Percentiles rank a stretch among this genome's conserved stretches.
phyloP scores from a whole-genome alignment of 2,329 filamentous ascomycete genomes.

The Fusarium lyarnte region DNA sequence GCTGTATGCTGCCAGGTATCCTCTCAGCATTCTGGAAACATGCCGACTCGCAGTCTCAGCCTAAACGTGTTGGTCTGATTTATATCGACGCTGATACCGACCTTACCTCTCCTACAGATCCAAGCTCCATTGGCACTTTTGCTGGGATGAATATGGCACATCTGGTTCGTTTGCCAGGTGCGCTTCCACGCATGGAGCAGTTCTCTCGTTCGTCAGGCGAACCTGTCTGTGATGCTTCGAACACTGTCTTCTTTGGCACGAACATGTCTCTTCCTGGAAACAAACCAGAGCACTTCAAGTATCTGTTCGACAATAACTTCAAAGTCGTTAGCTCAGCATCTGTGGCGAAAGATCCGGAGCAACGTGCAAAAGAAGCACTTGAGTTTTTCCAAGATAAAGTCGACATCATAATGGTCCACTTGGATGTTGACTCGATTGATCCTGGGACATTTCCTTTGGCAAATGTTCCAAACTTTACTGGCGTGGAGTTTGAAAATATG shows the following conservation, averaged over 20 bases:
- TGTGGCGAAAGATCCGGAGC: slow-evolving; percentile 15
- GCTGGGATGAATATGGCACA: slow-evolving; percentile 39
- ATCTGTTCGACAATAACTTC: slow-evolving; percentile 36
- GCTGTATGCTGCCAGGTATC: slow-evolving; percentile 31
- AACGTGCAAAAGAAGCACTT: slow-evolving; percentile 18
- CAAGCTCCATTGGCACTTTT: slow-evolving; percentile 28
- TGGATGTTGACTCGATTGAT: slow-evolving; percentile 38
- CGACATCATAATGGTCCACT: slow-evolving; percentile 35
- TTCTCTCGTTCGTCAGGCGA: slow-evolving; percentile 28
- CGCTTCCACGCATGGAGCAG: slow-evolving; percentile 25
- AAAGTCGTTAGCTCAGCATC: slow-evolving; percentile 32
- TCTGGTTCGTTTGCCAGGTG: slow-evolving; percentile 10
- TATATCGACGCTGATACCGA: slow-evolving; percentile 40
- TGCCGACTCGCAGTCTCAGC: not conserved
- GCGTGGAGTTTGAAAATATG: slow-evolving; percentile 32
- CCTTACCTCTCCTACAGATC: slow-evolving; percentile 27
- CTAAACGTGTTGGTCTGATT: slow-evolving; percentile 26
- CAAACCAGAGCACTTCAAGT: slow-evolving; percentile 33
- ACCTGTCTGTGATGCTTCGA: slow-evolving; percentile 29
- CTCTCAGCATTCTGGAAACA: slow-evolving; percentile 23
- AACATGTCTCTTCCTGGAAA: slow-evolving; percentile 34
- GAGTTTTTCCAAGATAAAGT: slow-evolving; percentile 21
- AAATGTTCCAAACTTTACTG: slow-evolving; percentile 34
- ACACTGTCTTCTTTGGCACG: slow-evolving; percentile 34
- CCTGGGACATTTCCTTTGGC: slow-evolving; percentile 31